Percentiles rank a stretch among this genome's conserved stretches.
Evolutionary conservation across 495 filamentous ascomycete species (phyloP).

Genomic region (Schizothecium vesticola): DNA sequence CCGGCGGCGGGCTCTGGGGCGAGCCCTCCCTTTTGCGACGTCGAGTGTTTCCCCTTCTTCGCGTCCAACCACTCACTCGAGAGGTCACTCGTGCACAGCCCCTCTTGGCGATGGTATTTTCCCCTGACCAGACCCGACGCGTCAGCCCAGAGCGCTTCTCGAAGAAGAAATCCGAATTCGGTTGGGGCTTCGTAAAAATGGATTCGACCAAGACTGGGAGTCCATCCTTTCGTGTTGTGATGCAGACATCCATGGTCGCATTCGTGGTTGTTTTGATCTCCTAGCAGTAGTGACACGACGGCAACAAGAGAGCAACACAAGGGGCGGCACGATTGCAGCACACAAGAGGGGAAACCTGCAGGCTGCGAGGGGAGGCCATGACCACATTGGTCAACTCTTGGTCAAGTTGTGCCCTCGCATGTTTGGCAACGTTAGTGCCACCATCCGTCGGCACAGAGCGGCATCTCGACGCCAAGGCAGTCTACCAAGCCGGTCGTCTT

Average conservation of each 20-base stretch:
- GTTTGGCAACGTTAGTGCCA: not conserved
- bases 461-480: not conserved
- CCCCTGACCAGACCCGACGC: not conserved
- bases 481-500: too few species aligned
- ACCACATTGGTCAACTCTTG: not conserved
- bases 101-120: constrained; percentile 6
- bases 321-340: not conserved
- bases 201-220: not conserved
- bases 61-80: not conserved
- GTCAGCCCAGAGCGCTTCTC: not conserved
- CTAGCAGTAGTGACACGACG: not conserved
- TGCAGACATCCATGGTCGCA: not conserved
- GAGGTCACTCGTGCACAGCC: constrained; percentile 14
- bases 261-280: not conserved
- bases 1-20: not conserved
- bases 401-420: not conserved
- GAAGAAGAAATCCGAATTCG: not conserved
- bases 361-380: not conserved
- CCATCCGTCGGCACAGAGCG: not conserved
- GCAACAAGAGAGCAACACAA: not conserved
- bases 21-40: constrained; percentile 1
- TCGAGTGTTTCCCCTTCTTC: not conserved
- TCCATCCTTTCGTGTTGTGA: not conserved
- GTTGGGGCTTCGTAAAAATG: not conserved
- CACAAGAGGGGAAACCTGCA: not conserved